Percentiles rank a stretch among this genome's conserved stretches.
Evolutionary conservation across 179 eudicot species (phyloP).

Genomic region (Beta macrorhiza): DNA sequence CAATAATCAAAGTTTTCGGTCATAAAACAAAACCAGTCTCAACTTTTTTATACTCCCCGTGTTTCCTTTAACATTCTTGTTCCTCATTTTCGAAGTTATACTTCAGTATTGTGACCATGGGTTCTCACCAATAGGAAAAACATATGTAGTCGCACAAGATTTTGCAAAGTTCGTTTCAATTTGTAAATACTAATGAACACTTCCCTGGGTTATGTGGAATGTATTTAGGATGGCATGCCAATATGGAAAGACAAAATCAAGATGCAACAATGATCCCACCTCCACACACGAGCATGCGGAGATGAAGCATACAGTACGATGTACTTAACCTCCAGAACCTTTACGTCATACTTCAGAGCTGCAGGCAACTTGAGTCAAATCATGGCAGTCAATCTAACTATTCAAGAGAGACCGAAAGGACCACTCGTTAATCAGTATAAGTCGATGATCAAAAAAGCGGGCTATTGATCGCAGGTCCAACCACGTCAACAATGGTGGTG

Average conservation of each 20-base stretch:
- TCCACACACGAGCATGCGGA: constrained; percentile 19
- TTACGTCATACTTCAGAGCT: no score
- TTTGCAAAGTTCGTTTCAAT: not conserved
- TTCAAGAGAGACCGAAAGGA: no score
- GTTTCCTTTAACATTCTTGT: no score
- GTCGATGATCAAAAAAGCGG: not conserved
- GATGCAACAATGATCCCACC: constrained; percentile 17
- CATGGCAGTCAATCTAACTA: not conserved
- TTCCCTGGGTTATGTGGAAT: not conserved
- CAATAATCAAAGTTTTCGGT: no score
- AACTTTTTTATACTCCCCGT: no score
- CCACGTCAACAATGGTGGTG: not conserved
- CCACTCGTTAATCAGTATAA: not conserved
- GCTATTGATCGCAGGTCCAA: no score
- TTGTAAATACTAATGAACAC: not conserved
- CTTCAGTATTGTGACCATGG: no score
- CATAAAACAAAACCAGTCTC: no score
- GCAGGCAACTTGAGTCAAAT: not conserved
- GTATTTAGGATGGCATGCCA: constrained; percentile 28
- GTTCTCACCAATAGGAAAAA: no score
- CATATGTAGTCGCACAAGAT: no score
- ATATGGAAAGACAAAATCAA: constrained; percentile 22
- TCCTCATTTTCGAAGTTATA: no score
- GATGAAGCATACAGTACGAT: constrained; percentile 2
- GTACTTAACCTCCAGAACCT: not conserved